Base-by-base conservation (phyloP, 768 basidiomycete genomes). In the Favolaschia claudopus region DNA sequence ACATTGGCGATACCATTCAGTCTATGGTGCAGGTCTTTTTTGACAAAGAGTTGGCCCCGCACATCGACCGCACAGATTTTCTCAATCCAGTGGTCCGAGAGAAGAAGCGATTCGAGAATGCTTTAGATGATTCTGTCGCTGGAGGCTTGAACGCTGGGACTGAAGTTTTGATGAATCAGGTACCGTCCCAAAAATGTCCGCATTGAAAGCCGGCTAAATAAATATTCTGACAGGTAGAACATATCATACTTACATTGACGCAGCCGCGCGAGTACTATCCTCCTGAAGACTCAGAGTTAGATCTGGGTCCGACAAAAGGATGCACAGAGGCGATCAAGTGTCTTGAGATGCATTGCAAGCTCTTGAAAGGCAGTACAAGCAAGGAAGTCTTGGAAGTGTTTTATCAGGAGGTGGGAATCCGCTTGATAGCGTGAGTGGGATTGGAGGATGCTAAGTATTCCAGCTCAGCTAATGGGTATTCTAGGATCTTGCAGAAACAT, bases 11-110 rank as follows among this genome's bases (percentile, higher is more conserved):
- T 70, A 99, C 93, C 15, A 98, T 99, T 39, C 94, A 96, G 74
- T 93, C 89, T 17, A 98, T 99, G 88, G 87, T 97, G 7, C 95
- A 99, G 66, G 97, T 98, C 2, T 99, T 96, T 73, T 99, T 96
- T 69, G 97, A 99, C 70, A 96, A 96, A 69, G 96, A 97, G 67
- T 77, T 99, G 75, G 87, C 91, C 1, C 86, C 82, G 1, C 92
- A 96, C 67, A 96, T 99, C 31, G 95, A 98, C 73, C 85, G 86
- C 65, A 95, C 90, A 0, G 96, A 99, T 73, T 98, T 98, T 71
- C 70, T 99, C 59, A 99, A 97, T 69, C 83, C 82, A 1, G 95
- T 96, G 5, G 92, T 98, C 32, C 82, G 97, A 27, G 96, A 99
- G 74, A 99, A 99, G 84, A 99, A 99, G 77, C 85, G 87, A 7